These are phyloP conservation scores for Grosmannia serpens DNA, from an alignment of 2,329 filamentous ascomycete species.

Conservation along the genomic window DNA sequence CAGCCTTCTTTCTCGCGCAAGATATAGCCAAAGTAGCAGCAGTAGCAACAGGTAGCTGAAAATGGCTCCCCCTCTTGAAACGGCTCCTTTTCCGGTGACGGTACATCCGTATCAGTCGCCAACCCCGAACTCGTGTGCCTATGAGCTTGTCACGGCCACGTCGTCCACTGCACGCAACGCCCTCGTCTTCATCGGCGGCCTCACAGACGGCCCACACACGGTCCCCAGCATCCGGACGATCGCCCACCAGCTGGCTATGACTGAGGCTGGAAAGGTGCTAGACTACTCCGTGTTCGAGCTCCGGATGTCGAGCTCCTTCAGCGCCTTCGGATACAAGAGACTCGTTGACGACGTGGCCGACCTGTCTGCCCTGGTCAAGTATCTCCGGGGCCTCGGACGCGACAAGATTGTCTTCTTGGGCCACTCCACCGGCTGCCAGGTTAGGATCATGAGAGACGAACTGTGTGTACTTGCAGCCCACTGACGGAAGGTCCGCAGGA, in stretches of 20 bases:
- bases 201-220: slow-evolving; percentile 58
- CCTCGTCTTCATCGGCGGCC: slow-evolving; percentile 58
- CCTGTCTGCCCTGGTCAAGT: slow-evolving; percentile 39
- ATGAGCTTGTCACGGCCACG: slow-evolving; percentile 13
- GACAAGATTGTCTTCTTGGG: slow-evolving; percentile 44
- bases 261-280: slow-evolving; percentile 20
- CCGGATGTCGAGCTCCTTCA: slow-evolving; percentile 42
- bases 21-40: background rate
- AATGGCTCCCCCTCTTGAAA: background rate
- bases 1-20: background rate
- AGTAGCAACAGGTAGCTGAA: background rate
- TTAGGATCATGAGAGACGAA: slow-evolving; percentile 20
- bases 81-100: slow-evolving; percentile 12
- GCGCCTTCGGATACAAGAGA: slow-evolving; percentile 37
- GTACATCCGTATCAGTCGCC: slow-evolving; percentile 18
- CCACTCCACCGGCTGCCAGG: slow-evolving; percentile 46
- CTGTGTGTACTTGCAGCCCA: background rate
- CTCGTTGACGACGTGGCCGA: slow-evolving; percentile 42
- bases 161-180: slow-evolving; percentile 32
- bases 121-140: slow-evolving; percentile 13
- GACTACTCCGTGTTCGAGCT: slow-evolving; percentile 45
- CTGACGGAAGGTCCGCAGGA: slow-evolving; percentile 27
- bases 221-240: slow-evolving; percentile 43
- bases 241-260: slow-evolving; percentile 28
- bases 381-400: slow-evolving; percentile 38